Evolutionary conservation across 2,329 filamentous ascomycete species (phyloP), one percentile per base, ranked within the genome.

Genomic region (Coccinonectria pachysandricola): DNA sequence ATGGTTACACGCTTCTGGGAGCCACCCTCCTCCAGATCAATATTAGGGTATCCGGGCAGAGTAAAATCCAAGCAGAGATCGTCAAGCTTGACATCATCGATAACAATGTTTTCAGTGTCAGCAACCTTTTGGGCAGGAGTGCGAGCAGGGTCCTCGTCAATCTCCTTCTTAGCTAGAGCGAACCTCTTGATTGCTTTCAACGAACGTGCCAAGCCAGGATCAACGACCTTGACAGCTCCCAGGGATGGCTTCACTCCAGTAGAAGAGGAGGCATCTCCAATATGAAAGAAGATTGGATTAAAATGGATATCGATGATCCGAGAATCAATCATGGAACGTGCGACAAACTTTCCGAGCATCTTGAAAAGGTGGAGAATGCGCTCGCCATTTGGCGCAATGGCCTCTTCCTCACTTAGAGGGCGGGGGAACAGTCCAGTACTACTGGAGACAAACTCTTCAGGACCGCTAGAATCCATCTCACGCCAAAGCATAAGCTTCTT

Each of bases 401-500:
- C 68, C 46, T 91, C 81, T 17, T 84, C 78, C 13, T 80, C 75
- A 45, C 79, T 86, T 63, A 96, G 76, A 0, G 91, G 92, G 3
- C 86, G 79, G 6, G 91, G 91, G 60, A 98, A 98, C 9, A 98
- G 66, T 4, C 91, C 91, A 26, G 75, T 75, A 32, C 76, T 75
- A 13, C 83, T 83, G 43, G 84, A 91, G 4, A 91, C 83, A 55
- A 83, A 96, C 36, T 94, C 85, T 29, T 78, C 77, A 11, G 64
- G 59, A 6, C 79, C 72, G 24, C 68, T 68, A 5, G 66, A 78
- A 46, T 96, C 88, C 32, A 82, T 84, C 45, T 96, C 88, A 10
- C 91, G 77, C 92, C 92, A 98, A 5, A 98, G 72, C 60, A 87
- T 94, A 27, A 95, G 73, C 56, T 92, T 95, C 68, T 88, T 95